Conservation (phyloP, 805 yeast genomes). For the Yamadazyma ubonensis region DNA sequence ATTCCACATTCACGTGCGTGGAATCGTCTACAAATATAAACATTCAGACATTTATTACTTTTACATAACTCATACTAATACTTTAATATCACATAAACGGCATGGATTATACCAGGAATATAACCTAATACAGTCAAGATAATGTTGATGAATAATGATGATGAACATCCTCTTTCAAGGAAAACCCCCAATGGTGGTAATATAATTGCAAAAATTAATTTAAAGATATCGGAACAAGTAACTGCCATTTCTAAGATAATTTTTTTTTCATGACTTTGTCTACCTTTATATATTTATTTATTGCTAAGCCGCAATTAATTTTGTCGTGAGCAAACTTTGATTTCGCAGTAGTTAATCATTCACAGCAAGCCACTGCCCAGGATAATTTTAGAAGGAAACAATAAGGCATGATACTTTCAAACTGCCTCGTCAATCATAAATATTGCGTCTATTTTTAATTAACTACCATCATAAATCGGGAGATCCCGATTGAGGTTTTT, state of each 20-base stretch:
- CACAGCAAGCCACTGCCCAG: slow-evolving; percentile 1
- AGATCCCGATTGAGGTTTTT: background rate
- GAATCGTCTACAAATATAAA: no score
- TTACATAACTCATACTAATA: slow-evolving; percentile 6
- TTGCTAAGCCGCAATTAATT: slow-evolving; percentile 11
- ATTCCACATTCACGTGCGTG: no score
- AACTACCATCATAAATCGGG: no score
- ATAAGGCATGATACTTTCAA: background rate
- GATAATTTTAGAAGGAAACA: slow-evolving; percentile 1
- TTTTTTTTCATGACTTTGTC: background rate
- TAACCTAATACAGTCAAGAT: slow-evolving; percentile 70
- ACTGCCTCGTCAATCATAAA: background rate
- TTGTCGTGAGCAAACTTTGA: slow-evolving; percentile 7
- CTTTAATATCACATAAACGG: slow-evolving; percentile 50
- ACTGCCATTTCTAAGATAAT: slow-evolving; percentile 40
- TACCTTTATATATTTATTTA: slow-evolving; percentile 3
- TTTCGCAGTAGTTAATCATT: slow-evolving; percentile 4
- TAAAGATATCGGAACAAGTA: slow-evolving; percentile 53
- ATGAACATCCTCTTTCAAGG: slow-evolving; percentile 55
- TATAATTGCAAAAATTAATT: slow-evolving; percentile 50
- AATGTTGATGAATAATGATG: slow-evolving; percentile 50
- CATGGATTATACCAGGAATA: slow-evolving; percentile 72
- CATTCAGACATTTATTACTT: no score
- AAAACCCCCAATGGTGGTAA: slow-evolving; percentile 65
- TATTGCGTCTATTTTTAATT: background rate